phyloP scores from a whole-genome alignment of 2,329 filamentous ascomycete genomes.

The Fusarium praegraminearum region DNA sequence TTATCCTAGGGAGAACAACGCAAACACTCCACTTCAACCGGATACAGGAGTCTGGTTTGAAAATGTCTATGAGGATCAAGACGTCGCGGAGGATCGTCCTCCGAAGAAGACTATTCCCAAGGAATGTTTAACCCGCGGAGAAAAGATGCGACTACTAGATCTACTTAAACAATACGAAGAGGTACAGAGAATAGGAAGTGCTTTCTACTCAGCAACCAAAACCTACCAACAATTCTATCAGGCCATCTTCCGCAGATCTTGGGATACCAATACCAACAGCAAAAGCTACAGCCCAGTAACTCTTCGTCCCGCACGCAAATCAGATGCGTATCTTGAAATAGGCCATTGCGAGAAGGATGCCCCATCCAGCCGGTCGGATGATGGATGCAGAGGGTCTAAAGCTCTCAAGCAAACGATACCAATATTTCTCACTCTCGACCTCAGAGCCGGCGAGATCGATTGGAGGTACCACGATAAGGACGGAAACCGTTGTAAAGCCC shows the following conservation, averaged over 20 bases:
- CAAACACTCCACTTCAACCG: neutral
- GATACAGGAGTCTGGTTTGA: neutral
- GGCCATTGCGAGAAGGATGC: neutral
- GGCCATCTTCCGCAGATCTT: constrained; percentile 1
- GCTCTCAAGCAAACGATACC: constrained; percentile 4
- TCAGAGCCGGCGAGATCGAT: constrained; percentile 3
- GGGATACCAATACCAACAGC: constrained; percentile 1
- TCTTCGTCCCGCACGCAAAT: neutral
- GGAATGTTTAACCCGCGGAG: neutral
- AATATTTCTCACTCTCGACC: constrained; percentile 4
- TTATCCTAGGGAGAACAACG: neutral
- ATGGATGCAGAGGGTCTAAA: neutral
- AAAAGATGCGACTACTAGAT: constrained; percentile 17
- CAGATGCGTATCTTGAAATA: neutral
- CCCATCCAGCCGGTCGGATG: neutral
- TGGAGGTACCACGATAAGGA: constrained; percentile 13
- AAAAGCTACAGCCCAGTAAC: neutral
- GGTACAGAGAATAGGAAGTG: neutral
- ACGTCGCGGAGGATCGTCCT: neutral
- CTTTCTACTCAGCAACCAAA: neutral
- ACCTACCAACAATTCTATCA: neutral
- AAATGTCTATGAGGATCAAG: neutral
- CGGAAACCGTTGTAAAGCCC: neutral
- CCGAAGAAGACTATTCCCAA: neutral
- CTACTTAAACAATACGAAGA: constrained; percentile 9